These are phyloP conservation scores for Gastrolobium bilobum DNA, from an alignment of 306 rosid genomes.

Conservation along the genomic window DNA sequence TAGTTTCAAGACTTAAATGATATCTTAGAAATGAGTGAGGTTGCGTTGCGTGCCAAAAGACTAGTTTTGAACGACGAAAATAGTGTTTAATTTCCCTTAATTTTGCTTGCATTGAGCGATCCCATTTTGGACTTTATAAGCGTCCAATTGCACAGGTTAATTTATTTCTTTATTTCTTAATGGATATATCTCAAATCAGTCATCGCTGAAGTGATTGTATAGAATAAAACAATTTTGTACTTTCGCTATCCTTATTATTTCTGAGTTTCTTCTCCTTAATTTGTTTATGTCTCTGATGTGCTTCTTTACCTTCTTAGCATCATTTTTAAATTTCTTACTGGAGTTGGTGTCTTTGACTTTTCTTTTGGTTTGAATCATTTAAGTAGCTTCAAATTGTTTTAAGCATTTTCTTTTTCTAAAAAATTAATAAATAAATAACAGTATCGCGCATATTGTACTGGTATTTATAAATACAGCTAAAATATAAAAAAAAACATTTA, in stretches of 20 bases:
- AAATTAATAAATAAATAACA: too few species aligned
- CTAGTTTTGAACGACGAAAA: slow-evolving; percentile 9
- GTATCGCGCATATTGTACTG: too few species aligned
- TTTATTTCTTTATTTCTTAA: background rate
- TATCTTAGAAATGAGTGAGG: background rate
- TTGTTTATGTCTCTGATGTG: background rate
- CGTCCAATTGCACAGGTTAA: slow-evolving; percentile 18
- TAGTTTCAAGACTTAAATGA: background rate
- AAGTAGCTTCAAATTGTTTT: slow-evolving; percentile 4
- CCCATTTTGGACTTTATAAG: slow-evolving; percentile 12
- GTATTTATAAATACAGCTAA: too few species aligned
- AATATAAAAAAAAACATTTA: too few species aligned
- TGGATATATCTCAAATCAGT: background rate
- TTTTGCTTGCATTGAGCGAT: slow-evolving; percentile 7
- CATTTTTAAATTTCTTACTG: background rate
- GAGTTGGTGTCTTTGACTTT: background rate
- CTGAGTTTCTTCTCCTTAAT: background rate
- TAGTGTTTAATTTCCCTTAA: background rate
- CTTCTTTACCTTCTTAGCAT: background rate
- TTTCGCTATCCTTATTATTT: background rate
- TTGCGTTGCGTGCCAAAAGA: slow-evolving; percentile 40
- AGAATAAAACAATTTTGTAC: background rate
- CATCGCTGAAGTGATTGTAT: slow-evolving; percentile 16
- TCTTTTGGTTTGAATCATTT: background rate
- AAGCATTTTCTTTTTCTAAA: background rate